These are phyloP conservation scores for Mucor velutinosus DNA, from an alignment of 371 early-diverging fungal species.

Conservation along the genomic window DNA sequence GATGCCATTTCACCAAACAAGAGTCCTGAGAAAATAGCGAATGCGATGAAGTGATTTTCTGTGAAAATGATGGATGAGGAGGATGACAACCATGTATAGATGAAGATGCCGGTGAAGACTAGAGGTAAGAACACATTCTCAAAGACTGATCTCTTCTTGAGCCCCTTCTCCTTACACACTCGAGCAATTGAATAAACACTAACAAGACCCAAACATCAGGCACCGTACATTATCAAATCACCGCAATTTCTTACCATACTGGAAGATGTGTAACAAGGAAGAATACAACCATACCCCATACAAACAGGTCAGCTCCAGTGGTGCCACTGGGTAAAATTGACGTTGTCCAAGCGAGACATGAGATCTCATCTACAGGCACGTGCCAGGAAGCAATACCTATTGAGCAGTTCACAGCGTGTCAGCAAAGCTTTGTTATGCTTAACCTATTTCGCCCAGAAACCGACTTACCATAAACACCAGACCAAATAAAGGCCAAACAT, in stretches of 20 bases:
- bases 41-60: slow-evolving; percentile 70
- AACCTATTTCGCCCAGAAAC: background rate
- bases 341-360: slow-evolving; percentile 22
- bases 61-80: slow-evolving; percentile 62
- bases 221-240: background rate
- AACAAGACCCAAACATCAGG: background rate
- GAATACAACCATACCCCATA: slow-evolving; percentile 37
- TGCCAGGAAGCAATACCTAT: slow-evolving; percentile 47
- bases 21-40: slow-evolving; percentile 72
- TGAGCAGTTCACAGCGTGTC: background rate
- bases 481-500: slow-evolving; percentile 69
- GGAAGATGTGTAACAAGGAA: slow-evolving; percentile 45
- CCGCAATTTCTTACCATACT: slow-evolving; percentile 32
- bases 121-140: slow-evolving; percentile 51
- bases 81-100: slow-evolving; percentile 70
- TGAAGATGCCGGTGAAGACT: slow-evolving; percentile 50
- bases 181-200: slow-evolving; percentile 34
- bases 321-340: slow-evolving; percentile 25
- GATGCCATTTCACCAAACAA: slow-evolving; percentile 90
- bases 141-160: slow-evolving; percentile 19
- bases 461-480: slow-evolving; percentile 61
- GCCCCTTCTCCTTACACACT: slow-evolving; percentile 31
- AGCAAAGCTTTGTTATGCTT: background rate
- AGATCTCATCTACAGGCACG: slow-evolving; percentile 28
- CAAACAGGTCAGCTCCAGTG: slow-evolving; percentile 41